A percentile compares a stretch with the other conserved stretches of the same genome.
Conservation (phyloP, 1,284 basidiomycete species). For the Hortiboletus rubellus region DNA sequence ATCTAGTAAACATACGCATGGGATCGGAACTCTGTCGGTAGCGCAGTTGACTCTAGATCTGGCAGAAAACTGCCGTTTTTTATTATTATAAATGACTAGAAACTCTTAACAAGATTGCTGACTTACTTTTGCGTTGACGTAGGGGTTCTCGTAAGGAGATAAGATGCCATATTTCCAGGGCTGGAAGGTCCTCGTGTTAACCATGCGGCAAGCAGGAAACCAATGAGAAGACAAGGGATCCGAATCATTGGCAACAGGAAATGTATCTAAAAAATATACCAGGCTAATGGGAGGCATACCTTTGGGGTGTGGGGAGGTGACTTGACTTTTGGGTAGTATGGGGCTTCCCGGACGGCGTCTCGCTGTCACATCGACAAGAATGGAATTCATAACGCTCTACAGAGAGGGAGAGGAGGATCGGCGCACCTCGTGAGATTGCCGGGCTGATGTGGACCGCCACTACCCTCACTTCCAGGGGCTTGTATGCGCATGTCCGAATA, state of each 20-base stretch:
- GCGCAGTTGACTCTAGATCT: constrained; percentile 11
- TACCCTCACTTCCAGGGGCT: constrained; percentile 19
- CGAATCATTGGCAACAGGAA: not conserved
- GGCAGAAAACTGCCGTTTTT: constrained; percentile 9
- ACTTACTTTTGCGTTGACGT: constrained; percentile 47
- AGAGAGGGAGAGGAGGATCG: constrained; percentile 2
- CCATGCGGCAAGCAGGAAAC: not conserved
- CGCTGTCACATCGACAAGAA: constrained; percentile 11
- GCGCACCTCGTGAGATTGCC: constrained; percentile 18
- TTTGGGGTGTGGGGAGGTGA: constrained; percentile 32
- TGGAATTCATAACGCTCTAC: not conserved
- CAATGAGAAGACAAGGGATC: constrained; percentile 4
- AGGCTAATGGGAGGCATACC: constrained; percentile 9
- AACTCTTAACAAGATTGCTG: not conserved
- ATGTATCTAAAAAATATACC: not conserved
- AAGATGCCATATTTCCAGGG: constrained; percentile 50
- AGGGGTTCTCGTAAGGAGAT: constrained; percentile 42
- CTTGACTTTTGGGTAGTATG: constrained; percentile 13
- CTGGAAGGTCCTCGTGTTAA: constrained; percentile 33
- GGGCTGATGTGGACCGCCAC: constrained; percentile 3
- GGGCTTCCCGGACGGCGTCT: constrained; percentile 1
- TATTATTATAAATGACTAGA: not conserved
- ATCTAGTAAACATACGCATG: constrained; percentile 18
- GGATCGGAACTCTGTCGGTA: constrained; percentile 25
- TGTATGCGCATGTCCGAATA: constrained; percentile 14